Percentiles rank a stretch among this genome's conserved stretches.
phyloP scores from a whole-genome alignment of 2,329 filamentous ascomycete genomes.

The Exophiala alcalophila region DNA sequence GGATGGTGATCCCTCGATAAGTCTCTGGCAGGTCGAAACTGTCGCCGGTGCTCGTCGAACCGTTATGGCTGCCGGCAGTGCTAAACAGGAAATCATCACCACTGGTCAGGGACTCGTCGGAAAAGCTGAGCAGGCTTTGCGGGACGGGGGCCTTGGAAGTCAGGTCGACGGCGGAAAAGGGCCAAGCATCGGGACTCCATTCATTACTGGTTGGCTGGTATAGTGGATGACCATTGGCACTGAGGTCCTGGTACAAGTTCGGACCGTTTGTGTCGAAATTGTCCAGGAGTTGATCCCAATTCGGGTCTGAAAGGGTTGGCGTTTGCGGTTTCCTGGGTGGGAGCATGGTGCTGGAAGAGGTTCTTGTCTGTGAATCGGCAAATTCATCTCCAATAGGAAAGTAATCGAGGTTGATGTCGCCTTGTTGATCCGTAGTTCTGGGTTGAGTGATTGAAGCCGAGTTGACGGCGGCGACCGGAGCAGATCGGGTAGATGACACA shows the following conservation, averaged over 20 bases:
- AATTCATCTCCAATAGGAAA: slow-evolving; percentile 42
- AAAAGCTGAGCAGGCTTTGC: slow-evolving; percentile 59
- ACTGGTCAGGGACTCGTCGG: slow-evolving; percentile 58
- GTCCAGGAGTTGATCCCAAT: slow-evolving; percentile 80
- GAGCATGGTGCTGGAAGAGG: slow-evolving; percentile 37
- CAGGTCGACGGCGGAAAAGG: slow-evolving; percentile 39
- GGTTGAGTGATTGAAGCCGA: slow-evolving; percentile 22
- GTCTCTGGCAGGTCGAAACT: slow-evolving; percentile 17
- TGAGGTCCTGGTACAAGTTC: slow-evolving; percentile 34
- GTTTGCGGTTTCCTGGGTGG: slow-evolving; percentile 42
- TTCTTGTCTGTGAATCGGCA: slow-evolving; percentile 35
- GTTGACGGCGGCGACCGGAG: slow-evolving; percentile 41
- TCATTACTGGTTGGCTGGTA: slow-evolving; percentile 34
- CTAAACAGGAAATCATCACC: slow-evolving; percentile 46
- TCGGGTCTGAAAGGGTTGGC: slow-evolving; percentile 48
- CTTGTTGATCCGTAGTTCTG: slow-evolving; percentile 9
- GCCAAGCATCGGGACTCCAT: slow-evolving; percentile 41
- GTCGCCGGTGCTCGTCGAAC: slow-evolving; percentile 23
- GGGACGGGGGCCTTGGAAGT: slow-evolving; percentile 34
- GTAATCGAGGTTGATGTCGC: slow-evolving; percentile 58
- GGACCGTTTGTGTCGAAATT: slow-evolving; percentile 62
- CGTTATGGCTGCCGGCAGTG: slow-evolving; percentile 27
- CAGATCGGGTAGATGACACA: slow-evolving; percentile 29
- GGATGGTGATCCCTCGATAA: slow-evolving; percentile 40
- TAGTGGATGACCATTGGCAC: slow-evolving; percentile 11